Evolutionary conservation across 129 eudicot species (phyloP).

Genomic region (Saussurea involucrata): DNA sequence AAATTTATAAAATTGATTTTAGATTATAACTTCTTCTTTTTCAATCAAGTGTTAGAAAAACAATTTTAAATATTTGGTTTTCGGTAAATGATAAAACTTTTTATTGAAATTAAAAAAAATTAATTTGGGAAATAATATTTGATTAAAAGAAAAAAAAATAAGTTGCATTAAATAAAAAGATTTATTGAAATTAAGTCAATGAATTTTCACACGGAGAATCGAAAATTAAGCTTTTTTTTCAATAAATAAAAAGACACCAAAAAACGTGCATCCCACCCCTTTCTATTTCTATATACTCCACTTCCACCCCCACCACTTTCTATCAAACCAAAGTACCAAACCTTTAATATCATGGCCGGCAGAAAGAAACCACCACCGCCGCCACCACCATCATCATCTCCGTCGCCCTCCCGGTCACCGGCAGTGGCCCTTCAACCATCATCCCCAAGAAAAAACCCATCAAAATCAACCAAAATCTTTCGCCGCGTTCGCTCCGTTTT

Average conservation of each 20-base stretch:
- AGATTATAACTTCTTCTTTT: no score
- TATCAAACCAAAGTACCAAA: constrained; percentile 10
- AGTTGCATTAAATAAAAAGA: background rate
- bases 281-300: constrained; percentile 17
- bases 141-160: background rate
- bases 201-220: constrained; percentile 11
- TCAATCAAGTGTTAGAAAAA: no score
- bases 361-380: constrained; percentile 32
- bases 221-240: constrained; percentile 4
- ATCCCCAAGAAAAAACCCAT: constrained; percentile 48
- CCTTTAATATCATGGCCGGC: constrained; percentile 27
- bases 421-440: constrained; percentile 49
- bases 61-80: no score
- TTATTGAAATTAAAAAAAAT: no score
- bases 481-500: constrained; percentile 61
- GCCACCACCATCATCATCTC: constrained; percentile 29
- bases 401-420: constrained; percentile 44
- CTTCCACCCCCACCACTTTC: constrained; percentile 10
- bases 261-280: constrained; percentile 41
- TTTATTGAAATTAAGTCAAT: constrained; percentile 26
- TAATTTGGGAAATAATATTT: no score
- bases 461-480: constrained; percentile 53
- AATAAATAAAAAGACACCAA: constrained; percentile 7
- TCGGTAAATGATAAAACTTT: no score
- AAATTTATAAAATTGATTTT: no score